Conservation (phyloP, 225 moss, liverwort and hornwort species). For the Lunularia cruciata region DNA sequence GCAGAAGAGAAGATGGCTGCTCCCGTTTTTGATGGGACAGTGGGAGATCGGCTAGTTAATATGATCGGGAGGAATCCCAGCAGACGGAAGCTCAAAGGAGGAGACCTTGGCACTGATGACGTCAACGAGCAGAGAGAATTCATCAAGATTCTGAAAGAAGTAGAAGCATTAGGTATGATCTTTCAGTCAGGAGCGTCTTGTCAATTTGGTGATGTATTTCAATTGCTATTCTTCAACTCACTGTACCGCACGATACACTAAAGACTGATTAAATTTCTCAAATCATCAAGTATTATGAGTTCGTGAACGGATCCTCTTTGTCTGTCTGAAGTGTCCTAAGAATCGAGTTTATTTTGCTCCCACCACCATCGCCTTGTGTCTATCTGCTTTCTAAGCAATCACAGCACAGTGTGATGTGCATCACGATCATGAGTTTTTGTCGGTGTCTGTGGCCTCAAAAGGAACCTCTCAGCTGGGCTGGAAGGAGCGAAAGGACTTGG, state of each 20-base stretch:
- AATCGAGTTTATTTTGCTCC: too few relatives aligned
- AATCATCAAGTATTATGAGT: too few relatives aligned
- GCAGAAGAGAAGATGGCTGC: slow-evolving; percentile 3
- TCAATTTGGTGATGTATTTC: too few relatives aligned
- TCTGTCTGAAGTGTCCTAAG: too few relatives aligned
- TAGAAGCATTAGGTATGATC: slow-evolving; percentile 71
- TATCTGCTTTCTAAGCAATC: not conserved
- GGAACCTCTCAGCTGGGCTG: slow-evolving; percentile 84
- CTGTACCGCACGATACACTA: too few relatives aligned
- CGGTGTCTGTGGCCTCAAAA: too few relatives aligned
- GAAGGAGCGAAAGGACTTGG: slow-evolving; percentile 90
- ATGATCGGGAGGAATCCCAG: slow-evolving; percentile 21
- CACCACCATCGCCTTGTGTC: slow-evolving; percentile 3
- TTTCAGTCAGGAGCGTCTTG: too few relatives aligned
- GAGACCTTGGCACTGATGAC: slow-evolving; percentile 15
- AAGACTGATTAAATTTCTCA: too few relatives aligned
- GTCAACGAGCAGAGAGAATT: slow-evolving; percentile 49
- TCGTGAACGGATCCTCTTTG: too few relatives aligned
- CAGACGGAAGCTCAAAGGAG: not conserved
- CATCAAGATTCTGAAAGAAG: slow-evolving; percentile 75
- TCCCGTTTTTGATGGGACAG: slow-evolving; percentile 38
- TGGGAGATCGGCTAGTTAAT: slow-evolving; percentile 31
- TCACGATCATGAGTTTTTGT: too few relatives aligned
- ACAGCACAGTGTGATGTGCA: too few relatives aligned
- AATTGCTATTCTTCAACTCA: too few relatives aligned